phyloP scores from a whole-genome alignment of 2,329 filamentous ascomycete genomes.

The Ceratocystiopsis brevicomis region DNA sequence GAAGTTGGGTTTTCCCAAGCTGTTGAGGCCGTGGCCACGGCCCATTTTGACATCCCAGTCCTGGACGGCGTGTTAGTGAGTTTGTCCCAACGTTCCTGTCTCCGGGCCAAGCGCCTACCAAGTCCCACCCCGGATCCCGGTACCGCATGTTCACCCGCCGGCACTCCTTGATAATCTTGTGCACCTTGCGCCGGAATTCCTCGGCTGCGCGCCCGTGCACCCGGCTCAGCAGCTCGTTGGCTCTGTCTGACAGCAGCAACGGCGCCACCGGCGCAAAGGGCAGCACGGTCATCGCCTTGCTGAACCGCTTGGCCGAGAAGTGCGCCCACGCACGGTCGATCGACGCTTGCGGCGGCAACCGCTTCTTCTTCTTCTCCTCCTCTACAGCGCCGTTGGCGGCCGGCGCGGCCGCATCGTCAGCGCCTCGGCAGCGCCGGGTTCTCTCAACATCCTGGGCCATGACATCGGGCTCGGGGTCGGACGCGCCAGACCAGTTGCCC shows the following conservation, averaged over 20 bases:
- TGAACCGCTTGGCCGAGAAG: constrained; percentile 41
- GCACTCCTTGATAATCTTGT: constrained; percentile 46
- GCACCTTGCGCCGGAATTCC: constrained; percentile 42
- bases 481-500: constrained; percentile 17
- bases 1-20: constrained; percentile 31
- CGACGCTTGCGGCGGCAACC: constrained; percentile 41
- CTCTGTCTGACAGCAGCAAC: constrained; percentile 29
- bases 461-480: constrained; percentile 7
- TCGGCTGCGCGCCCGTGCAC: constrained; percentile 46
- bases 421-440: constrained; percentile 1
- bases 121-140: constrained; percentile 42
- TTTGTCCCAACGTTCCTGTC: no score
- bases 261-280: constrained; percentile 41
- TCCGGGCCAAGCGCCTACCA: constrained; percentile 23
- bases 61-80: constrained; percentile 16
- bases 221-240: constrained; percentile 39
- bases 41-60: constrained; percentile 52
- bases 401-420: neutral
- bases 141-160: constrained; percentile 63
- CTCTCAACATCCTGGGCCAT: neutral
- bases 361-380: constrained; percentile 39
- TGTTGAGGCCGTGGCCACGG: constrained; percentile 35
- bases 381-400: constrained; percentile 13
- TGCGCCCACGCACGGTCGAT: constrained; percentile 50
- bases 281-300: constrained; percentile 44